A percentile compares a stretch with the other conserved stretches of the same genome.
These are phyloP conservation scores for Candida namnaoensis DNA, from an alignment of 805 yeast genomes.

Conservation along the genomic window DNA sequence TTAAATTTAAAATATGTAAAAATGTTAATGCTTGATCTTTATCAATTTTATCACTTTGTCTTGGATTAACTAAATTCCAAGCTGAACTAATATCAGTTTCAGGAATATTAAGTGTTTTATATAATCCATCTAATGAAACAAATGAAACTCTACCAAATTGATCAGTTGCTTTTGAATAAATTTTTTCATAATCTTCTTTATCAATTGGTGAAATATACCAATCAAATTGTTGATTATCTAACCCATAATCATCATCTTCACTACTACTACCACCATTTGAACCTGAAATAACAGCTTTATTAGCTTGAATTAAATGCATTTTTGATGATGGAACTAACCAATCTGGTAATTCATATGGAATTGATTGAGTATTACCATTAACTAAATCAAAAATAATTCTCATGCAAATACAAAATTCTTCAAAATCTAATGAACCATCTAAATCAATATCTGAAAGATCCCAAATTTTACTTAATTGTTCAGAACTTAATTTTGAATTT, in stretches of 20 bases:
- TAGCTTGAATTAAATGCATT: slow-evolving; percentile 78
- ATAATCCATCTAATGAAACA: slow-evolving; percentile 61
- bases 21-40: slow-evolving; percentile 88
- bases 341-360: slow-evolving; percentile 73
- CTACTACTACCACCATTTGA: slow-evolving; percentile 43
- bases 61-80: slow-evolving; percentile 94
- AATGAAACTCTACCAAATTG: slow-evolving; percentile 72
- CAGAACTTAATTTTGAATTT: slow-evolving; percentile 76
- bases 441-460: slow-evolving; percentile 86
- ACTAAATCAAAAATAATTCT: slow-evolving; percentile 86
- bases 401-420: slow-evolving; percentile 97
- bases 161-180: slow-evolving; percentile 70
- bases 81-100: slow-evolving; percentile 79
- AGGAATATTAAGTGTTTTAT: slow-evolving; percentile 70
- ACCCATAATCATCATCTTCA: slow-evolving; percentile 34
- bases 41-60: slow-evolving; percentile 78
- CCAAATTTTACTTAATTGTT: slow-evolving; percentile 82
- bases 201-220: slow-evolving; percentile 97
- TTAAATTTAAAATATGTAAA: slow-evolving; percentile 84
- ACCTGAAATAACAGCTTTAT: slow-evolving; percentile 37
- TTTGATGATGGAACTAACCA: slow-evolving; percentile 93
- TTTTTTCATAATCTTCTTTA: slow-evolving; percentile 64
- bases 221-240: slow-evolving; percentile 43
- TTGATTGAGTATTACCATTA: slow-evolving; percentile 51
- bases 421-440: slow-evolving; percentile 90